Evolutionary conservation across 768 basidiomycete genomes (phyloP).

Genomic region (Russula sp.): DNA sequence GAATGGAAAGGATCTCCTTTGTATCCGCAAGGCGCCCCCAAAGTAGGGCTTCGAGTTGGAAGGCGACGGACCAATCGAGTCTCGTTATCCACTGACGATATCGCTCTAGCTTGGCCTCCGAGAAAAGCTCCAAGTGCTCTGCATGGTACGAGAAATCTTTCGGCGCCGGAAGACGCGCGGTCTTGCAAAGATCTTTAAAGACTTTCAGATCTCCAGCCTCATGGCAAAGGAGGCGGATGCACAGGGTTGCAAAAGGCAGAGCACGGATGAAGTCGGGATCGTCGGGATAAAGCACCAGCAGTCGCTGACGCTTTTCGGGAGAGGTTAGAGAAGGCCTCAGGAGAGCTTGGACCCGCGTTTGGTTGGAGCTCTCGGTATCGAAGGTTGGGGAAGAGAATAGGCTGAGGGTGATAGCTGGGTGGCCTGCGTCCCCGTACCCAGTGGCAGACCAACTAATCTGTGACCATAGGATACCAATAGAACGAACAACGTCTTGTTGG

Average conservation of each 20-base stretch:
- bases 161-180: constrained; percentile 32
- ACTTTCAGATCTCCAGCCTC: constrained; percentile 31
- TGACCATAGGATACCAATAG: constrained; percentile 41
- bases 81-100: constrained; percentile 33
- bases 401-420: constrained; percentile 36
- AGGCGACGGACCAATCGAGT: constrained; percentile 49
- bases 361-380: constrained; percentile 25
- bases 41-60: constrained; percentile 48
- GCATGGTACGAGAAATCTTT: constrained; percentile 34
- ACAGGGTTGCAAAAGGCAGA: constrained; percentile 47
- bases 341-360: not conserved
- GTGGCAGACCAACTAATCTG: constrained; percentile 39
- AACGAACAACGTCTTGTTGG: constrained; percentile 26
- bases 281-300: constrained; percentile 32
- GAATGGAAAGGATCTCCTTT: constrained; percentile 43
- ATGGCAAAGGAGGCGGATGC: constrained; percentile 45
- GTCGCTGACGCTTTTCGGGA: constrained; percentile 32
- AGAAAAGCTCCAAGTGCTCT: constrained; percentile 42
- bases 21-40: constrained; percentile 41
- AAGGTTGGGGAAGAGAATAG: constrained; percentile 40
- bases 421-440: constrained; percentile 29
- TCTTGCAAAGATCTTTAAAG: constrained; percentile 37
- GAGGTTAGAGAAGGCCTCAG: not conserved
- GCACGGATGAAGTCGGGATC: constrained; percentile 36
- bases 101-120: constrained; percentile 29